Percentiles rank a stretch among this genome's conserved stretches.
These are phyloP conservation scores for Harringtonia lauricola DNA, from an alignment of 2,329 filamentous ascomycete species.

Conservation along the genomic window DNA sequence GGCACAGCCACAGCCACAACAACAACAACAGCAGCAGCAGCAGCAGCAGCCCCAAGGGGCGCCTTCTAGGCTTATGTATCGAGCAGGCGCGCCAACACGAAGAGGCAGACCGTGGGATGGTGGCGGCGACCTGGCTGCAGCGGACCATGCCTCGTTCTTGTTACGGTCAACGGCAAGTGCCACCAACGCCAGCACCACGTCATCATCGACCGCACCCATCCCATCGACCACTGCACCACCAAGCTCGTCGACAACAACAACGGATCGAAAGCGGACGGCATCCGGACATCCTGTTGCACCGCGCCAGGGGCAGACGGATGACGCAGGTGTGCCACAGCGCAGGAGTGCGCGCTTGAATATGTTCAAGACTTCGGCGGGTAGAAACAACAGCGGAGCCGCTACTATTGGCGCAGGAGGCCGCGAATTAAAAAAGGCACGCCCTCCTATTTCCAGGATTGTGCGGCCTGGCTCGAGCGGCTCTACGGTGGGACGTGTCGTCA, in stretches of 20 bases:
- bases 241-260: slow-evolving; percentile 26
- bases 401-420: slow-evolving; percentile 51
- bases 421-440: slow-evolving; percentile 76
- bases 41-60: slow-evolving; percentile 13
- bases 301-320: slow-evolving; percentile 40
- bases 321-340: slow-evolving; percentile 52
- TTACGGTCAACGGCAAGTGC: slow-evolving; percentile 20
- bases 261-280: slow-evolving; percentile 80
- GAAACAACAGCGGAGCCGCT: slow-evolving; percentile 46
- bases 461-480: slow-evolving; percentile 54
- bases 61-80: slow-evolving; percentile 54
- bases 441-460: slow-evolving; percentile 56
- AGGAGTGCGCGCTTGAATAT: slow-evolving; percentile 61
- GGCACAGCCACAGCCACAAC: slow-evolving; percentile 10
- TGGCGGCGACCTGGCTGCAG: slow-evolving; percentile 6
- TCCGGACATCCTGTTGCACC: slow-evolving; percentile 63
- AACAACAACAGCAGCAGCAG: not conserved
- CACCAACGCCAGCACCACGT: slow-evolving; percentile 5
- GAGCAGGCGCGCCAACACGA: slow-evolving; percentile 31
- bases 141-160: slow-evolving; percentile 28
- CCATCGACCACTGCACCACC: slow-evolving; percentile 14
- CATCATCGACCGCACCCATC: not conserved
- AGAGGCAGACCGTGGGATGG: slow-evolving; percentile 28
- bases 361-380: slow-evolving; percentile 58
- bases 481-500: slow-evolving; percentile 76